Evolutionary conservation across 2,329 filamentous ascomycete species (phyloP).

Genomic region (Botrytis cinerea): DNA sequence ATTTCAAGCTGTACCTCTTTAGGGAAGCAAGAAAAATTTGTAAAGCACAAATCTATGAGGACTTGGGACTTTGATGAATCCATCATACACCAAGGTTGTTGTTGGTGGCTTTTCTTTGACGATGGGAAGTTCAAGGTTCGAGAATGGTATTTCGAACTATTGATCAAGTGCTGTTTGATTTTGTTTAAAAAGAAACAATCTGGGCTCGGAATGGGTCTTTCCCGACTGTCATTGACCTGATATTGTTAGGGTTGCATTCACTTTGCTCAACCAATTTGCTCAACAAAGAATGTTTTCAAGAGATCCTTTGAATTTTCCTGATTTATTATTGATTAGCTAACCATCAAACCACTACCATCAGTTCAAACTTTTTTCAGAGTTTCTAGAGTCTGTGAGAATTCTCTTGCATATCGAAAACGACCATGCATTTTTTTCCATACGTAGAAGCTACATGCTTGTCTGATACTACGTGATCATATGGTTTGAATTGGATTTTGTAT

Average conservation of each 20-base stretch:
- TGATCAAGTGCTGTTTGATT: not conserved
- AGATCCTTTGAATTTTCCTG: not conserved
- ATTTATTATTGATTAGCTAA: not conserved
- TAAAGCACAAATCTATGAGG: not conserved
- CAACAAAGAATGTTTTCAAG: not conserved
- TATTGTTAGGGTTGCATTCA: not conserved
- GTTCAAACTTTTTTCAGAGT: not conserved
- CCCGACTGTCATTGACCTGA: not conserved
- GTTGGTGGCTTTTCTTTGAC: not conserved
- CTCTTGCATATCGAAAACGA: not conserved
- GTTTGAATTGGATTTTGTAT: not conserved
- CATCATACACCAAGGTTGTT: not conserved
- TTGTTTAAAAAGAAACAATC: not conserved
- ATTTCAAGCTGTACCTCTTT: slow-evolving; percentile 3
- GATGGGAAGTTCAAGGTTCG: not conserved
- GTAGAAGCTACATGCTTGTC: not conserved
- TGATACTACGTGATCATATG: not conserved
- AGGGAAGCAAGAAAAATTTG: not conserved
- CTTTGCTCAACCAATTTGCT: not conserved
- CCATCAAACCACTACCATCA: not conserved
- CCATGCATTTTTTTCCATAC: not conserved
- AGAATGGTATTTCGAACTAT: not conserved
- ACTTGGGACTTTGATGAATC: not conserved
- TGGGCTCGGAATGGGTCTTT: not conserved
- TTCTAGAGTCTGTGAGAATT: not conserved